Evolutionary conservation across 2,329 filamentous ascomycete species (phyloP).

Genomic region (Colletotrichum tofieldiae): DNA sequence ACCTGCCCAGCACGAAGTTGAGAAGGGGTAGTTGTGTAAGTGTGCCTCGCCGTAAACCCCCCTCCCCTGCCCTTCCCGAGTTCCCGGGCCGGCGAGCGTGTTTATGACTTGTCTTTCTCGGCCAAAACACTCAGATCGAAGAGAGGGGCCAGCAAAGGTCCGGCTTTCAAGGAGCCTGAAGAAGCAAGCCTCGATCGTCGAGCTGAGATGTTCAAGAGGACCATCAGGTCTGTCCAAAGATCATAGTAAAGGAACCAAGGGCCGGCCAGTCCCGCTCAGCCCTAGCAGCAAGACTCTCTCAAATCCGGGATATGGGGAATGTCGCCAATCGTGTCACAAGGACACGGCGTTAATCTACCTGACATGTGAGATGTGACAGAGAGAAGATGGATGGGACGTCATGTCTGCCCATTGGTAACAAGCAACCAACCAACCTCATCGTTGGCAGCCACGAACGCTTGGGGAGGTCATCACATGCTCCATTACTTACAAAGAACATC

Average conservation of each 20-base stretch:
- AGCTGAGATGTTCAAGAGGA: not conserved
- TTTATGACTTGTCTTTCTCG: too few species aligned
- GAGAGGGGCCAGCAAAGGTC: not conserved
- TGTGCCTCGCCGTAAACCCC: too few species aligned
- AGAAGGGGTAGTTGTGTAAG: too few species aligned
- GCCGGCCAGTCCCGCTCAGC: not conserved
- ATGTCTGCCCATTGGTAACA: not conserved
- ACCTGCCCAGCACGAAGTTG: too few species aligned
- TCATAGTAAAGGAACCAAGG: not conserved
- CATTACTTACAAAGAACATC: not conserved
- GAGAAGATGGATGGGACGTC: too few species aligned
- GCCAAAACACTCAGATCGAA: too few species aligned
- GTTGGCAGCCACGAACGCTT: not conserved
- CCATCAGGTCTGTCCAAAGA: not conserved
- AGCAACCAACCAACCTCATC: not conserved
- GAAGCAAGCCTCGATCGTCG: not conserved
- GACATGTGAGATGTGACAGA: not conserved
- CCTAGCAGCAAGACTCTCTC: not conserved
- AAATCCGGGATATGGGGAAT: too few species aligned
- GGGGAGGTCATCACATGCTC: not conserved
- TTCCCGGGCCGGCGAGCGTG: too few species aligned
- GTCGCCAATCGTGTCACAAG: not conserved
- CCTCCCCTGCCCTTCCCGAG: too few species aligned
- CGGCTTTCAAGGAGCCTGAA: not conserved
- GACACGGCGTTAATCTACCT: not conserved